Conservation (phyloP, 108 stramenopile genomes). For the Cylindrotheca closterium region DNA sequence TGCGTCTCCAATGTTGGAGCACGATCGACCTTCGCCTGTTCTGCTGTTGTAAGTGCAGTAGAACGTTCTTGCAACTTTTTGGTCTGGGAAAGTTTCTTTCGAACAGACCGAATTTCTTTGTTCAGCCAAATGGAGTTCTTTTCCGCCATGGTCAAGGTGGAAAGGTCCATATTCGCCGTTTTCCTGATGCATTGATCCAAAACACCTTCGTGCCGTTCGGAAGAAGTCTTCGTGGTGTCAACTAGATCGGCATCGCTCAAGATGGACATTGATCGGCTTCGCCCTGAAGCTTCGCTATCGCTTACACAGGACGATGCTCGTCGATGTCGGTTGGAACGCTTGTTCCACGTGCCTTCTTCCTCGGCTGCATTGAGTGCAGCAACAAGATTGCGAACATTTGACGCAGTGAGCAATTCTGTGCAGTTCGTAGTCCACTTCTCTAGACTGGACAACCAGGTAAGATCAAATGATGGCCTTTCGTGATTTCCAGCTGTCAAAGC, state of each 20-base stretch:
- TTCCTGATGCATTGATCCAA: conserved; percentile 24
- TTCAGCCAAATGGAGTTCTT: conserved; percentile 22
- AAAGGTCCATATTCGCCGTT: conserved; percentile 38
- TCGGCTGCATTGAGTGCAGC: conserved; percentile 1
- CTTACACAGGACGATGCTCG: background rate
- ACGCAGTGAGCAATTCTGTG: conserved; percentile 5
- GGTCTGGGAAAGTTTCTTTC: conserved; percentile 51
- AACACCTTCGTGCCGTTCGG: conserved; percentile 1
- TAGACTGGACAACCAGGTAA: conserved; percentile 17
- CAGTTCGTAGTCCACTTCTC: conserved; percentile 31
- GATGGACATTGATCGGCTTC: background rate
- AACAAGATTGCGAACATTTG: conserved; percentile 1
- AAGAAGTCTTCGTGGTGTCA: background rate
- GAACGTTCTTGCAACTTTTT: conserved; percentile 21
- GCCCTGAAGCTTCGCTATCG: background rate
- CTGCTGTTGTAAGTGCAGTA: conserved; percentile 24
- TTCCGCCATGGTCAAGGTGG: conserved; percentile 19
- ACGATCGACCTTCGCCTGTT: conserved; percentile 52
- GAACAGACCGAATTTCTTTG: conserved; percentile 47
- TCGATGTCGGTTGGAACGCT: background rate
- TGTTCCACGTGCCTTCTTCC: conserved; percentile 11
- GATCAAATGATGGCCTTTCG: conserved; percentile 21
- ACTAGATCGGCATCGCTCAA: background rate
- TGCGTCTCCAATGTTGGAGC: conserved; percentile 39
- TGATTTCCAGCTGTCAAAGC: conserved; percentile 21